Percentiles rank a stretch among this genome's conserved stretches.
Conservation (phyloP, 345 rosid genomes). For the Limnanthes douglasii region DNA sequence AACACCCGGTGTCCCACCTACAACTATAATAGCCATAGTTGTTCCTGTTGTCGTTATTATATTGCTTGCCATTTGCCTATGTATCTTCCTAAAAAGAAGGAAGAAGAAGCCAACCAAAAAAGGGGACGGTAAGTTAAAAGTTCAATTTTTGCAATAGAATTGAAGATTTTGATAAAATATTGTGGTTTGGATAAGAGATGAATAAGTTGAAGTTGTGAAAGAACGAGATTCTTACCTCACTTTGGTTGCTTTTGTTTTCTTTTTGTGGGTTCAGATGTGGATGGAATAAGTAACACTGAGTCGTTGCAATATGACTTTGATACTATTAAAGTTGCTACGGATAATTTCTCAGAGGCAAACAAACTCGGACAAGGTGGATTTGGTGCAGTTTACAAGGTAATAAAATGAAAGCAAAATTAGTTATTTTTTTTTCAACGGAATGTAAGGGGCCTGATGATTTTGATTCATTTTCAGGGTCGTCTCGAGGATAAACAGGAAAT, state of each 20-base stretch:
- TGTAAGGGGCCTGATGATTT: not conserved
- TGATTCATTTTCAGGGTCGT: constrained; percentile 11
- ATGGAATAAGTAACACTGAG: not conserved
- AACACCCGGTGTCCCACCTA: not conserved
- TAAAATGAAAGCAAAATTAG: not conserved
- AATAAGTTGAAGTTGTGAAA: too few relatives aligned
- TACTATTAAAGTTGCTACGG: constrained; percentile 17
- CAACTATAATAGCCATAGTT: not conserved
- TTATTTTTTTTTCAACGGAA: not conserved
- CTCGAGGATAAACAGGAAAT: constrained; percentile 12
- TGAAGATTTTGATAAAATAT: not conserved
- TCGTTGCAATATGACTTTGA: constrained; percentile 16
- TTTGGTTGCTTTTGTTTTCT: too few relatives aligned
- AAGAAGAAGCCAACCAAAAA: not conserved
- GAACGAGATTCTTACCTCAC: too few relatives aligned
- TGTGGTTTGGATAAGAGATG: not conserved
- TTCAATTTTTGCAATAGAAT: not conserved
- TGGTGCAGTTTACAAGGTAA: constrained; percentile 18
- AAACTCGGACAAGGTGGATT: constrained; percentile 34
- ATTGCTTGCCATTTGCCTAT: not conserved
- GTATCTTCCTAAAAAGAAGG: not conserved
- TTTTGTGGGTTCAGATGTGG: not conserved
- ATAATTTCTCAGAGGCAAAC: constrained; percentile 14
- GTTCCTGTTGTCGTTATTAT: not conserved
- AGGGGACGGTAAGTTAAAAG: not conserved